Evolutionary conservation across 2,329 filamentous ascomycete genomes (phyloP).

Genomic region (Fusarium sp.): DNA sequence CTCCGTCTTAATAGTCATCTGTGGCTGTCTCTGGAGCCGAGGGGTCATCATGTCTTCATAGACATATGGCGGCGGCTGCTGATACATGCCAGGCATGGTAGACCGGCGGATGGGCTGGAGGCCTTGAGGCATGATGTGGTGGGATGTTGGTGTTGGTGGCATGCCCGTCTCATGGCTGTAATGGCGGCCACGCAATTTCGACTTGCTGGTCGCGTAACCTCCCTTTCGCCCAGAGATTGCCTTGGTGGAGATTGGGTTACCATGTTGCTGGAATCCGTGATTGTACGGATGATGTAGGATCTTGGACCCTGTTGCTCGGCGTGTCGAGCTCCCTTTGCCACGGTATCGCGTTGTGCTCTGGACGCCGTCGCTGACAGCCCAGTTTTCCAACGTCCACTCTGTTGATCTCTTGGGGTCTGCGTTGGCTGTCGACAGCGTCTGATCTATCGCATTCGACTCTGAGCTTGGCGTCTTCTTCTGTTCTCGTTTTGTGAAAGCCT

Average conservation of each 20-base stretch:
- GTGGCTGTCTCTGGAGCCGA: constrained; percentile 43
- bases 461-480: constrained; percentile 49
- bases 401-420: constrained; percentile 74
- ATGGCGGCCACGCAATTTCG: constrained; percentile 44
- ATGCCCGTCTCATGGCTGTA: constrained; percentile 42
- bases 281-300: constrained; percentile 32
- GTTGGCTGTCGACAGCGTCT: constrained; percentile 16
- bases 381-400: constrained; percentile 83
- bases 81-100: constrained; percentile 43
- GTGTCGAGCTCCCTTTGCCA: constrained; percentile 60
- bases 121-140: constrained; percentile 30
- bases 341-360: constrained; percentile 89
- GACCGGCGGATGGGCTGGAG: constrained; percentile 33
- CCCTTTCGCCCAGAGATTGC: constrained; percentile 54
- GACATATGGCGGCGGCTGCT: constrained; percentile 32
- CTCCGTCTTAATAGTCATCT: constrained; percentile 39
- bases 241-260: constrained; percentile 50
- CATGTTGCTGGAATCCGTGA: constrained; percentile 37
- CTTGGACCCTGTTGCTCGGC: constrained; percentile 40
- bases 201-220: constrained; percentile 52
- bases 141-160: constrained; percentile 41
- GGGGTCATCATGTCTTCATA: constrained; percentile 42
- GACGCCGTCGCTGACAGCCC: constrained; percentile 80
- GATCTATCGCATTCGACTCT: constrained; percentile 16
- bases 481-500: constrained; percentile 62